Evolutionary conservation across 2,329 filamentous ascomycete species (phyloP), one percentile per base, ranked within the genome.

Genomic region (Bisporella sp.): DNA sequence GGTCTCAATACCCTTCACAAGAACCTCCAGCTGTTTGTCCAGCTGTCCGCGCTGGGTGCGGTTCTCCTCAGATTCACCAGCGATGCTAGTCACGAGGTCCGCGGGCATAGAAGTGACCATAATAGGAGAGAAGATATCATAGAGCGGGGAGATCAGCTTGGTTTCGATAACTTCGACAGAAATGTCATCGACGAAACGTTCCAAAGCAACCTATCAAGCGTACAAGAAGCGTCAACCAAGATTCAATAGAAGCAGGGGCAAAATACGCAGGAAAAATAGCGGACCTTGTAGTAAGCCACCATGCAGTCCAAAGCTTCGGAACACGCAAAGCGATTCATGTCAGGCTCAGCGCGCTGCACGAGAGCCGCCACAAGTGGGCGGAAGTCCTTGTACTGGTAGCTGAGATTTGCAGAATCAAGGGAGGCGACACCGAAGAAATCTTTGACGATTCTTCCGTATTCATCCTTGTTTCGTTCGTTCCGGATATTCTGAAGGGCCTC

Each of bases 131-230:
- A 75, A 60, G 12, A 75, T 71, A 13, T 63, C 56, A 5, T 57
- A 32, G 1, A 75, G 62, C 4, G 53, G 59, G 1, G 58, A 56
- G 21, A 74, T 51, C 6, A 74, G 63, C 40, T 69, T 66, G 4
- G 54, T 54, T 55, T 76, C 73, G 11, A 76, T 64, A 1, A 71
- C 67, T 52, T 73, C 62, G 21, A 71, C 62, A 6, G 71, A 64
- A 4, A 75, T 56, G 35, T 72, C 67, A 29, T 75, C 72, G 29
- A 72, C 54, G 52, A 76, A 71, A 1, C 67, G 65, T 54, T 72
- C 70, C 46, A 73, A 41, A 0, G 72, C 71, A 43, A 74, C 68
- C 72, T 75, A 40, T 51, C 51, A 33, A 46, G 48, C 43, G 4
- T 41, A 35, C 50, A 31, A 13, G 32, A 30, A 29, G 4, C 9